phyloP scores from a whole-genome alignment of 2,329 filamentous ascomycete species.

The Dryadomyces quercus-mongolicae region DNA sequence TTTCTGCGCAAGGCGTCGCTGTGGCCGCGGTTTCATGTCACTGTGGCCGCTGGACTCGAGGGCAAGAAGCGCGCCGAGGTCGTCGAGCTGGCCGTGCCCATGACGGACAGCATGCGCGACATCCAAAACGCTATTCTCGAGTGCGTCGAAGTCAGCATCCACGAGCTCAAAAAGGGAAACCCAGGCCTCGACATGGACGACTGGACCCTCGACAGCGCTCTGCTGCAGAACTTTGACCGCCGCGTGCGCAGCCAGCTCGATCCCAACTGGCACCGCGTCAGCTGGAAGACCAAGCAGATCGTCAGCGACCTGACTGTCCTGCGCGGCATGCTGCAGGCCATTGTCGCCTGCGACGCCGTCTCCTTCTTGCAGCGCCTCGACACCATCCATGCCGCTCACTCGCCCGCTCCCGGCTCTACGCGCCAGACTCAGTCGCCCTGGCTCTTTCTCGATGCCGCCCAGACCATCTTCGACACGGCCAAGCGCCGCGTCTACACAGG shows the following conservation, averaged over 20 bases:
- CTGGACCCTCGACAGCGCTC: slow-evolving; percentile 87
- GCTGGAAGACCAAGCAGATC: slow-evolving; percentile 89
- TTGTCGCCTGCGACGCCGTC: slow-evolving; percentile 81
- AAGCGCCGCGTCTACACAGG: slow-evolving; percentile 78
- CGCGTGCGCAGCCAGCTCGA: slow-evolving; percentile 83
- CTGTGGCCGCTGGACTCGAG: slow-evolving; percentile 80
- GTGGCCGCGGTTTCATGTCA: slow-evolving; percentile 88
- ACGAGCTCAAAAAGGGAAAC: slow-evolving; percentile 86
- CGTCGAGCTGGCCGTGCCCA: slow-evolving; percentile 89
- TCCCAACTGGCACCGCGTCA: slow-evolving; percentile 94
- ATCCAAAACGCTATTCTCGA: slow-evolving; percentile 94
- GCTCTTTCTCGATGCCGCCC: slow-evolving; percentile 89
- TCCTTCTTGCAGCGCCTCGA: slow-evolving; percentile 89
- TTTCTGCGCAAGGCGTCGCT: slow-evolving; percentile 81
- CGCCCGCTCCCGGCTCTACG: slow-evolving; percentile 76
- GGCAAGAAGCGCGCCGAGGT: slow-evolving; percentile 90
- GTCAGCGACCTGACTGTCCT: slow-evolving; percentile 79
- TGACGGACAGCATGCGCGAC: slow-evolving; percentile 86
- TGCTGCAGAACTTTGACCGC: slow-evolving; percentile 85
- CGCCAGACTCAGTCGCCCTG: slow-evolving; percentile 86
- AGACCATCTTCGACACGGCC: slow-evolving; percentile 86
- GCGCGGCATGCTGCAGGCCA: slow-evolving; percentile 65
- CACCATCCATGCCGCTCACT: slow-evolving; percentile 83
- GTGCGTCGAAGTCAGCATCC: slow-evolving; percentile 89
- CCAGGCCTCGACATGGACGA: slow-evolving; percentile 88